Percentiles rank a stretch among this genome's conserved stretches.
phyloP scores from a whole-genome alignment of 331 rosid species.

The Phaseolus coccineus region DNA sequence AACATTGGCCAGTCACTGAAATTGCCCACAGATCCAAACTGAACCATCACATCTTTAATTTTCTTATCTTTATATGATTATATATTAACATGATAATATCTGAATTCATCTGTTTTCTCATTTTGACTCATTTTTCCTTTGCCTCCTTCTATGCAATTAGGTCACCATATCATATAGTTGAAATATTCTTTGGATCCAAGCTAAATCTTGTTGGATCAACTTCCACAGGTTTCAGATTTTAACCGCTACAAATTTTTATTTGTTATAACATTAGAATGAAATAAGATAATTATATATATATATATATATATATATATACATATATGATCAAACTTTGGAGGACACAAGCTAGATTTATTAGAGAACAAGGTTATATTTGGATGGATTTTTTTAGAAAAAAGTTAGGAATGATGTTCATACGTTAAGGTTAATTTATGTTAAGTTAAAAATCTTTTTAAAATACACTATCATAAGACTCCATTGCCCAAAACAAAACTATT shows the following conservation, averaged over 20 bases:
- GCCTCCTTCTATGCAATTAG: not conserved
- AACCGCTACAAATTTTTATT: not conserved
- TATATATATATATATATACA: no score
- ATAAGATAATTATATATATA: not conserved
- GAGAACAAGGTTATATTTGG: no score
- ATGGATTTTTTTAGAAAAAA: no score
- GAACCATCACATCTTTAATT: not conserved
- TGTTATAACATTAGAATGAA: not conserved
- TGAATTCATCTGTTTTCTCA: not conserved
- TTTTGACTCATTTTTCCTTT: not conserved
- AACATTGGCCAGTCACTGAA: slow-evolving; percentile 3
- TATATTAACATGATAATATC: not conserved
- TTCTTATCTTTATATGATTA: not conserved
- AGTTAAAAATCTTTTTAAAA: no score
- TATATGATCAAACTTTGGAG: not conserved
- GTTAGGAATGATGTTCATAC: no score
- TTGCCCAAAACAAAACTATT: no score
- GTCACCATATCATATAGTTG: not conserved
- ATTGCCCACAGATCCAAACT: slow-evolving; percentile 8
- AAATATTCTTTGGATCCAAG: not conserved
- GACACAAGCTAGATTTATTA: not conserved
- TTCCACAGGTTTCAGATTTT: not conserved
- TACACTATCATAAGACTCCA: no score
- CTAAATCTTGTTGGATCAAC: not conserved
- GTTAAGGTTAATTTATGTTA: no score